Evolutionary conservation across 1,284 basidiomycete species (phyloP).

Genomic region (Irpex sp.): DNA sequence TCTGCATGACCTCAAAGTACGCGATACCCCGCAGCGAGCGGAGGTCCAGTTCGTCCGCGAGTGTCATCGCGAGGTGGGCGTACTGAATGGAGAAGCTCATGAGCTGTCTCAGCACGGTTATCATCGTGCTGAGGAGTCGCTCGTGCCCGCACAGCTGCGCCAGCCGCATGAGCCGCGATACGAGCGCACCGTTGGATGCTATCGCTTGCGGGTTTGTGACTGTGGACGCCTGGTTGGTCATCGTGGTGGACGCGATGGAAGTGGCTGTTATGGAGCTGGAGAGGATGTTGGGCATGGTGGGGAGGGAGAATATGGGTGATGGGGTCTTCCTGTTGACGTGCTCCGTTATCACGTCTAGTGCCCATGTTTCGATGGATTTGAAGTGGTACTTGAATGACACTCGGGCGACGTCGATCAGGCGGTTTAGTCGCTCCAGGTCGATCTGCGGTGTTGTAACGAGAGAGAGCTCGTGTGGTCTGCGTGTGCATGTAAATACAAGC

Average conservation of each 20-base stretch:
- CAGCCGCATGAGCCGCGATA: conserved; percentile 56
- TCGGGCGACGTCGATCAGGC: conserved; percentile 57
- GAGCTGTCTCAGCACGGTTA: conserved; percentile 48
- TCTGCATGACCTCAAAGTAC: conserved; percentile 68
- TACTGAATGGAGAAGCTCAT: conserved; percentile 56
- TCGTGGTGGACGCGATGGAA: conserved; percentile 24
- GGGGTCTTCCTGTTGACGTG: conserved; percentile 53
- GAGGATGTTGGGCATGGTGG: conserved; percentile 17
- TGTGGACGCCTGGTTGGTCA: conserved; percentile 7
- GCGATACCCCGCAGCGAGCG: conserved; percentile 53
- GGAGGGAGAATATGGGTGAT: conserved; percentile 44
- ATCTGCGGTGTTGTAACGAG: conserved; percentile 32
- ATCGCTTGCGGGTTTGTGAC: conserved; percentile 11
- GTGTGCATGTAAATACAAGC: neutral
- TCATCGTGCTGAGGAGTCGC: conserved; percentile 52
- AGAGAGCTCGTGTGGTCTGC: conserved; percentile 56
- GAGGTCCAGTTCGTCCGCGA: conserved; percentile 63
- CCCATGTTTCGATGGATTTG: conserved; percentile 65
- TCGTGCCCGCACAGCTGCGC: conserved; percentile 63
- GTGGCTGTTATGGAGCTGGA: conserved; percentile 14
- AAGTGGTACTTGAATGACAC: conserved; percentile 68
- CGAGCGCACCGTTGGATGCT: conserved; percentile 35
- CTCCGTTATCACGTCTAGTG: conserved; percentile 60
- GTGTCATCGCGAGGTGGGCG: conserved; percentile 63
- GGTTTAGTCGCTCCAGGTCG: conserved; percentile 43